A percentile compares a stretch with the other conserved stretches of the same genome.
These are phyloP conservation scores for Apiospora arundinis DNA, from an alignment of 2,329 filamentous ascomycete species.

Conservation along the genomic window DNA sequence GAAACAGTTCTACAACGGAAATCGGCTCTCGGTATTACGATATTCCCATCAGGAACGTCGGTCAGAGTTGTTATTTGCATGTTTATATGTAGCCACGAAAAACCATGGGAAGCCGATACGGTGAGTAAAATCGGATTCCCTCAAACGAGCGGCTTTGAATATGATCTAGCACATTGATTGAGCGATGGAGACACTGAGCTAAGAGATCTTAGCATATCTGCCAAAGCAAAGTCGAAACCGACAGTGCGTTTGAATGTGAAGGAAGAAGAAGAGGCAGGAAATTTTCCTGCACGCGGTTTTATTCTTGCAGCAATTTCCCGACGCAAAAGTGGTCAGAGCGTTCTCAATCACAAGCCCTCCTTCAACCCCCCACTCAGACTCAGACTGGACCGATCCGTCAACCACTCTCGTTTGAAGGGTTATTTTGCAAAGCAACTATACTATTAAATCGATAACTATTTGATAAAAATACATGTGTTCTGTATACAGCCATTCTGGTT, in stretches of 20 bases:
- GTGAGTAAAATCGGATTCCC: conserved; percentile 36
- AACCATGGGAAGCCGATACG: conserved; percentile 44
- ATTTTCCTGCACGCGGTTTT: background rate
- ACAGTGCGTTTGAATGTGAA: conserved; percentile 43
- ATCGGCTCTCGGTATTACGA: background rate
- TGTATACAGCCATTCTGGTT: too few relatives aligned
- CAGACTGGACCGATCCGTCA: too few relatives aligned
- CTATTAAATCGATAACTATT: too few relatives aligned
- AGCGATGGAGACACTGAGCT: conserved; percentile 35
- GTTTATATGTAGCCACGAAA: conserved; percentile 42
- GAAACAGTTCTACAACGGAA: too few relatives aligned
- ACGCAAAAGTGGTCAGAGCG: background rate
- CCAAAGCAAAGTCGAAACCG: conserved; percentile 37
- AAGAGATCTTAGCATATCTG: conserved; percentile 31
- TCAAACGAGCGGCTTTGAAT: conserved; percentile 43
- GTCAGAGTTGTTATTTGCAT: conserved; percentile 27
- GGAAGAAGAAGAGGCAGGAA: conserved; percentile 26
- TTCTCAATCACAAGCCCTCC: background rate
- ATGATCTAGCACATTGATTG: conserved; percentile 42
- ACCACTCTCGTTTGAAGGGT: too few relatives aligned
- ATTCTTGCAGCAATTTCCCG: conserved; percentile 8
- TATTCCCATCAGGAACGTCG: background rate
- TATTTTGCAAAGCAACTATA: too few relatives aligned
- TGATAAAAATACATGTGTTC: too few relatives aligned
- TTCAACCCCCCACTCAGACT: background rate